Percentiles rank a stretch among this genome's conserved stretches.
phyloP scores from a whole-genome alignment of 768 basidiomycete species.

The Tulasnella calospora region DNA sequence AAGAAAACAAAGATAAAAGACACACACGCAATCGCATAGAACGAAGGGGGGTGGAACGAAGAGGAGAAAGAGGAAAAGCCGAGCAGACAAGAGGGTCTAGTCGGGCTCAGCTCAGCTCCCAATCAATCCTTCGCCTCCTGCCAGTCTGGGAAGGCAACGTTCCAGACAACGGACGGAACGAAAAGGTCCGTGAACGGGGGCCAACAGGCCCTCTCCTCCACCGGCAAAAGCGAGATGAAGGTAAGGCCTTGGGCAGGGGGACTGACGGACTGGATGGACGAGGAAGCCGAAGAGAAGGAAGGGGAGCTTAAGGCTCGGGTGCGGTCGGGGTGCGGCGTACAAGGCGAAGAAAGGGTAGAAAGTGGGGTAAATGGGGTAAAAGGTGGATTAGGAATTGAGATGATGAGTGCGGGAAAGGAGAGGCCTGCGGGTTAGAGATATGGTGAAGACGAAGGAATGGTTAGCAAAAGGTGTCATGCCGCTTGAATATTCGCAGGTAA shows the following conservation, averaged over 20 bases:
- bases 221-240: not conserved
- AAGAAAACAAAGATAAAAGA: not conserved
- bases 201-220: not conserved
- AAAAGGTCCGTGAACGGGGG: not conserved
- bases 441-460: not conserved
- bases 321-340: conserved; percentile 8
- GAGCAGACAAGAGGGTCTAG: not conserved
- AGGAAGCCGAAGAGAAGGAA: not conserved
- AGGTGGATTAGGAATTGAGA: not conserved
- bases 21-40: not conserved
- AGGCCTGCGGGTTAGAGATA: not conserved
- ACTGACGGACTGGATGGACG: not conserved
- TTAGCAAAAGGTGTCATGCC: not conserved
- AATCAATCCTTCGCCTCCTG: not conserved
- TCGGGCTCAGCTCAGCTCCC: conserved; percentile 1
- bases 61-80: not conserved
- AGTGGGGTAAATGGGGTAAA: not conserved
- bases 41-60: not conserved
- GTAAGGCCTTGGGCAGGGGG: not conserved
- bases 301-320: conserved; percentile 4
- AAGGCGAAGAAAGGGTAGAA: not conserved
- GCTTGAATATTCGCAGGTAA: not conserved
- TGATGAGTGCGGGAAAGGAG: not conserved
- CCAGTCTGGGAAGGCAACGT: not conserved
- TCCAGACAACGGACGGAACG: not conserved